These are phyloP conservation scores for Pyrrhoderma lamaoense DNA, from an alignment of 1,284 basidiomycete species.

Conservation along the genomic window DNA sequence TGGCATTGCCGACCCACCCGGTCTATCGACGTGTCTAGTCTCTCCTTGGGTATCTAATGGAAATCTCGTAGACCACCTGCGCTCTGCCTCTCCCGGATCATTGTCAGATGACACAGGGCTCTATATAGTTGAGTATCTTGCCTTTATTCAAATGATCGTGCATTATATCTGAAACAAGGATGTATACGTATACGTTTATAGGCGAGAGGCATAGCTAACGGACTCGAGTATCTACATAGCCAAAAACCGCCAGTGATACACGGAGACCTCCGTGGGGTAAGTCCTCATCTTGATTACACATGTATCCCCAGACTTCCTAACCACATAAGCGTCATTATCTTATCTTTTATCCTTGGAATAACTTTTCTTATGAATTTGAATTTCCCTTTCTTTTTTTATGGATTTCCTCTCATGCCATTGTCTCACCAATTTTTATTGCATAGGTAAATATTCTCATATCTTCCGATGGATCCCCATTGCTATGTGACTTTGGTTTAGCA, in stretches of 20 bases:
- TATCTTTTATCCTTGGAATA: too few species aligned
- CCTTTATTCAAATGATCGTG: background rate
- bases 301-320: background rate
- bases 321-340: too few species aligned
- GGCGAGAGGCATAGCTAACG: constrained; percentile 13
- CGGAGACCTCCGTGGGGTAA: constrained; percentile 17
- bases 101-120: background rate
- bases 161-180: background rate
- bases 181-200: background rate
- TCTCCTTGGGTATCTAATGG: constrained; percentile 18
- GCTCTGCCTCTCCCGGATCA: background rate
- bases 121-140: constrained; percentile 7
- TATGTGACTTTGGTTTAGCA: constrained; percentile 20
- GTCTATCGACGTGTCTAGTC: constrained; percentile 15
- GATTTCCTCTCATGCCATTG: too few species aligned
- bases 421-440: background rate
- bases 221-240: constrained; percentile 15
- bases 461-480: constrained; percentile 15
- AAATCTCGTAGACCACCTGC: constrained; percentile 13
- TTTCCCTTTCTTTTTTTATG: too few species aligned
- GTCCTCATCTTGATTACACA: background rate
- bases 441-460: constrained; percentile 19
- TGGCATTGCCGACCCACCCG: constrained; percentile 11
- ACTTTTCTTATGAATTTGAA: too few species aligned
- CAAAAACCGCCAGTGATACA: constrained; percentile 16